These are phyloP conservation scores for Lactifluus echinatus DNA, from an alignment of 768 basidiomycete genomes.

Conservation along the genomic window DNA sequence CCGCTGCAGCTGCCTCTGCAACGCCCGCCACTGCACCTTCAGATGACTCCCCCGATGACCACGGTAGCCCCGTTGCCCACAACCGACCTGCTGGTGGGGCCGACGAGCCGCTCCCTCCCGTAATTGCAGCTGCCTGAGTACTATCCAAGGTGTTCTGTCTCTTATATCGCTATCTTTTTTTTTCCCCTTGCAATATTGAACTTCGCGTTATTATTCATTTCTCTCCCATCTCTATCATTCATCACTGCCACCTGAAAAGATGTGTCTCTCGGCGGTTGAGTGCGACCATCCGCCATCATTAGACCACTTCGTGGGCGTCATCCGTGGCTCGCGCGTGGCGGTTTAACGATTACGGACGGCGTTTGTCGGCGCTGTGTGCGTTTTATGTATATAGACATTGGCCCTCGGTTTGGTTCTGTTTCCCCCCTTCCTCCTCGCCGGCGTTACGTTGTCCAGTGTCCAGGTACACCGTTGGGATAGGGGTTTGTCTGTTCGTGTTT, in stretches of 20 bases:
- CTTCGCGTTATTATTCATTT: neutral
- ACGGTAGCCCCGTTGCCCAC: slow-evolving; percentile 11
- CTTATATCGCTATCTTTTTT: neutral
- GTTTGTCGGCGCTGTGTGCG: neutral
- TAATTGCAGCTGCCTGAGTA: slow-evolving; percentile 18
- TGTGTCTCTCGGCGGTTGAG: neutral
- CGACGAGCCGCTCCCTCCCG: slow-evolving; percentile 16
- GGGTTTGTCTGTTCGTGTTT: too few relatives aligned
- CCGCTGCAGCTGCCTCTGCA: neutral
- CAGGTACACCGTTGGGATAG: too few relatives aligned
- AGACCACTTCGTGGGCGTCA: slow-evolving; percentile 15
- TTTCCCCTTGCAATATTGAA: slow-evolving; percentile 2
- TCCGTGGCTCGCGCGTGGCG: slow-evolving; percentile 8
- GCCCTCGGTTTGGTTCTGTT: neutral
- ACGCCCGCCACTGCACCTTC: neutral
- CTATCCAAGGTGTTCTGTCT: neutral
- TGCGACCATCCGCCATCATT: neutral
- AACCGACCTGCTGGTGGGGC: neutral
- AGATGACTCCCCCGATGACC: slow-evolving; percentile 9
- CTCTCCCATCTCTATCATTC: neutral
- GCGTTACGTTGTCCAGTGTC: neutral
- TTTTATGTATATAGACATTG: neutral
- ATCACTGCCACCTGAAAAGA: neutral
- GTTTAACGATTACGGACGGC: slow-evolving; percentile 16
- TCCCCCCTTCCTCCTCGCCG: neutral